Conservation (phyloP, 176 grass and related monocot genomes). For the Cenchrus purpureus region DNA sequence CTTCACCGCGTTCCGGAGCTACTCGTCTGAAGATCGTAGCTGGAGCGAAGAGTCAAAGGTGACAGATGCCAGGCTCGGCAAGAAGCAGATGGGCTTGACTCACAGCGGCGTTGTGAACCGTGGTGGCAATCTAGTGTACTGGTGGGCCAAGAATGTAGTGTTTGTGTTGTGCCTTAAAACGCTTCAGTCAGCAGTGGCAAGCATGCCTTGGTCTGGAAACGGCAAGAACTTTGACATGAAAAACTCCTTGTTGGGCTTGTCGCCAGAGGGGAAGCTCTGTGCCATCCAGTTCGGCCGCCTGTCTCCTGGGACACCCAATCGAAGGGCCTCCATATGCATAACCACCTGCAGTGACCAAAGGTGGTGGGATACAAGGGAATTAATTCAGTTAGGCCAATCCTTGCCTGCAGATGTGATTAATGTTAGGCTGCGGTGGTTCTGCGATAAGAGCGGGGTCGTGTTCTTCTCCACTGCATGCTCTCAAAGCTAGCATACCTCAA, state of each 20-base stretch:
- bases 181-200: neutral
- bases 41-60: constrained; percentile 18
- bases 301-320: neutral
- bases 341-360: neutral
- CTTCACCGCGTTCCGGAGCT: constrained; percentile 16
- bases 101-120: neutral
- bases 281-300: neutral
- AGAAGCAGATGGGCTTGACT: neutral
- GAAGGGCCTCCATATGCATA: neutral
- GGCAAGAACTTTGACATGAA: neutral
- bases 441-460: neutral
- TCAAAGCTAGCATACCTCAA: too few relatives aligned
- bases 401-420: neutral
- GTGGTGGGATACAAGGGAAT: neutral
- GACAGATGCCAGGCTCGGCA: neutral
- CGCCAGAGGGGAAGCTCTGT: neutral
- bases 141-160: neutral
- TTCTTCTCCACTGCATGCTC: neutral
- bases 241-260: constrained; percentile 13
- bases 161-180: neutral
- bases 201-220: neutral
- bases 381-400: neutral
- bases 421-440: constrained; percentile 15
- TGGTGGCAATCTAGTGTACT: neutral
- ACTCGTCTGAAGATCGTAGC: neutral